Base-by-base conservation (phyloP, 441 rosid species). In the Jatropha podagrica region DNA sequence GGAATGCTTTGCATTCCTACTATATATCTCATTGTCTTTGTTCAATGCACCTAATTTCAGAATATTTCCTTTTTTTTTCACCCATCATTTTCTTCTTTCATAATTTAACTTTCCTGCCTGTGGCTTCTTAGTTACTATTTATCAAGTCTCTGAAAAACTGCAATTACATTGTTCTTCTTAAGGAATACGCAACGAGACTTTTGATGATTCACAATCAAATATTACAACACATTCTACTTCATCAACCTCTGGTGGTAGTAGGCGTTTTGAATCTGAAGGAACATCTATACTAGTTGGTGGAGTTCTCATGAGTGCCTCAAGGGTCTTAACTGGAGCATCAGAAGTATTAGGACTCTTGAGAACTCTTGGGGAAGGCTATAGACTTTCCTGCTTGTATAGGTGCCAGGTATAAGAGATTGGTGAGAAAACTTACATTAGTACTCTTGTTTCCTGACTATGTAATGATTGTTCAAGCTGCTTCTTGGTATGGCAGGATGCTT, bases 331-430 rank as follows among this genome's bases (percentile, higher is more conserved):
- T 75, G 97, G 95, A 72, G 85, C 90, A 74, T 86, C 84, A 42
- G 99, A 96, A 79, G 76, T 92, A 83, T 83, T 94, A 77, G 76
- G 87, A 78, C 93, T 96, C 82, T 82, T 96, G 78, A 90, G 92
- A 85, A 82, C 71, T 80, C 85, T 94, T 52, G 97, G 99, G 77
- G 98, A 96, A 87, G 99, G 96, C 78, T 94, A 88, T 83, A 90
- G 97, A 82, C 89, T 91, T 76, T 91, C 93, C 44, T 91, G 94
- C 90, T 73, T 87, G 86, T 91, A 94, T 82, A 87, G 86, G 77
- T 91, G 98, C 81, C 91, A 91, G 95, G 97, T 96, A 88, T 74
- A 58, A n/a, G 41, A 46, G 20, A 59, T 42, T 76, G 68, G 51
- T 72, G 65, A 52, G 70, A 69, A 71, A 64, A 64, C 69, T 38